Conservation (phyloP, 257 asterid genomes). For the Jacaranda copaia region DNA sequence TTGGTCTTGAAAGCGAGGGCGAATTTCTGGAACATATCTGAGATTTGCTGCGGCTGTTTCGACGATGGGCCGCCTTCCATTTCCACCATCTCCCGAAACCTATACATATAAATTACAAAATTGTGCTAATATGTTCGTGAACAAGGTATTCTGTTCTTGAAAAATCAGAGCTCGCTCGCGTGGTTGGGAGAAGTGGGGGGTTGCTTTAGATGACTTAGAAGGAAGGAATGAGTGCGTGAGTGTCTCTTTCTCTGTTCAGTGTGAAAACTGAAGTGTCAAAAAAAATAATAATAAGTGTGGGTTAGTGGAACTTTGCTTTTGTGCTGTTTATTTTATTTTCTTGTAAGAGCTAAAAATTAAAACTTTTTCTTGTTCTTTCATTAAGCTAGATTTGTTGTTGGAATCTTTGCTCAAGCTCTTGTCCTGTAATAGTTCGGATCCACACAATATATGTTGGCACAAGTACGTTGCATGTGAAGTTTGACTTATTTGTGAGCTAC, state of each 20-base stretch:
- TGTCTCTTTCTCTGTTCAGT: slow-evolving; percentile 26
- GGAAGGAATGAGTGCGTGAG: slow-evolving; percentile 70
- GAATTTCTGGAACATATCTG: slow-evolving; percentile 93
- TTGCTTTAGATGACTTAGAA: slow-evolving; percentile 75
- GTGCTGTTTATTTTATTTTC: slow-evolving; percentile 10
- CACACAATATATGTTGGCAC: not conserved
- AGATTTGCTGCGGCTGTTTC: slow-evolving; percentile 74
- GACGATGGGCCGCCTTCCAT: slow-evolving; percentile 63
- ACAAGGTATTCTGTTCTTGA: slow-evolving; percentile 12
- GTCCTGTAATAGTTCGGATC: not conserved
- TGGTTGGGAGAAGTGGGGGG: slow-evolving; percentile 23
- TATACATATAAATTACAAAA: slow-evolving; percentile 32
- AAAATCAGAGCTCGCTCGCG: slow-evolving; percentile 29
- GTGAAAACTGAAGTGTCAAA: not conserved
- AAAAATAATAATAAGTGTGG: slow-evolving; percentile 11
- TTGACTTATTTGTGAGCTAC: no score
- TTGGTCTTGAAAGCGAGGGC: slow-evolving; percentile 89
- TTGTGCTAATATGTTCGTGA: not conserved
- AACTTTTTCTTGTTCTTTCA: not conserved
- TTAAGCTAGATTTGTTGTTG: not conserved
- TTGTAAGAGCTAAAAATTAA: not conserved
- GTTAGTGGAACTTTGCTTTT: slow-evolving; percentile 41
- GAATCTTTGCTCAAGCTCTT: not conserved
- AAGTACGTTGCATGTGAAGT: no score
- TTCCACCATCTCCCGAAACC: slow-evolving; percentile 55